Percentiles rank a stretch among this genome's conserved stretches.
Evolutionary conservation across 1,284 basidiomycete genomes (phyloP).

Genomic region (Fomitopsis pinicola): DNA sequence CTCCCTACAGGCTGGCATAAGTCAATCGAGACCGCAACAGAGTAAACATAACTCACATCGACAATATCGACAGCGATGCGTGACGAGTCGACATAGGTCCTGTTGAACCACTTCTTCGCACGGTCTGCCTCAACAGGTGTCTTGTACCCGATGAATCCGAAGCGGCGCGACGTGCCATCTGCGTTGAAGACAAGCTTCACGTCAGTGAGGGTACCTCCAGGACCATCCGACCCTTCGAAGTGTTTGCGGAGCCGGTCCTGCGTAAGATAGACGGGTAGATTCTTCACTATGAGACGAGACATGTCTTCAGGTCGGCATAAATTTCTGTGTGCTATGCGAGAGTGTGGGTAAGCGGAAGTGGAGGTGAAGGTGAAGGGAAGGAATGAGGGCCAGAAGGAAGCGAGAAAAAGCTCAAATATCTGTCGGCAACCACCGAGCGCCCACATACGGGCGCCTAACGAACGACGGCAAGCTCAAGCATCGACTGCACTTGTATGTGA

Average conservation of each 20-base stretch:
- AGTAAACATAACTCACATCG: slow-evolving; percentile 48
- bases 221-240: slow-evolving; percentile 59
- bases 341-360: neutral
- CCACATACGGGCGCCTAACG: neutral
- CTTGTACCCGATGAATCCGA: slow-evolving; percentile 93
- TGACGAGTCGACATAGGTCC: slow-evolving; percentile 75
- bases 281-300: slow-evolving; percentile 92
- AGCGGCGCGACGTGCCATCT: slow-evolving; percentile 79
- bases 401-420: neutral
- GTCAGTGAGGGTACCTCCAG: slow-evolving; percentile 80
- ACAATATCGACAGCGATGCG: slow-evolving; percentile 77
- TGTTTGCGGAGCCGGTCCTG: slow-evolving; percentile 66
- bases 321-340: too few species aligned
- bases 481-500: neutral
- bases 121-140: slow-evolving; percentile 71
- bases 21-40: neutral
- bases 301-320: slow-evolving; percentile 31
- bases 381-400: neutral
- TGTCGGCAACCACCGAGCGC: slow-evolving; percentile 1
- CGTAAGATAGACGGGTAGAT: slow-evolving; percentile 76
- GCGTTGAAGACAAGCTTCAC: slow-evolving; percentile 77
- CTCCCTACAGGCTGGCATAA: slow-evolving; percentile 37
- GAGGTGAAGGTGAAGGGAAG: neutral
- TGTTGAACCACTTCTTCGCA: slow-evolving; percentile 84
- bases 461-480: neutral